These are phyloP conservation scores for Leucosporidium yakuticum DNA, from an alignment of 768 basidiomycete species.

Conservation along the genomic window DNA sequence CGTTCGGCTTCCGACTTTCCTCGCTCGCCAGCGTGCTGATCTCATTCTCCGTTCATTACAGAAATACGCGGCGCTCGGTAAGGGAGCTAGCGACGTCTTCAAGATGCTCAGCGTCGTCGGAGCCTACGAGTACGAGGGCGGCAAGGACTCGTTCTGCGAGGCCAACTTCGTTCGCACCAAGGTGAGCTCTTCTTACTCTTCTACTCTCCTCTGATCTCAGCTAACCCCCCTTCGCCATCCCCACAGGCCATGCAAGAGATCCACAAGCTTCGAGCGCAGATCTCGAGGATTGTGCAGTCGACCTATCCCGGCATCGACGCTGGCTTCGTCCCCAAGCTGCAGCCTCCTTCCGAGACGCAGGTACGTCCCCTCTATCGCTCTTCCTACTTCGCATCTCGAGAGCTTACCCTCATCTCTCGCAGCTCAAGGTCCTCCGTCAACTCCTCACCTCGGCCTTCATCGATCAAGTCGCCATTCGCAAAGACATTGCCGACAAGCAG, in stretches of 20 bases:
- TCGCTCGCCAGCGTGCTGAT: neutral
- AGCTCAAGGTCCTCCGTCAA: constrained; percentile 88
- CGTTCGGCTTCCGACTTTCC: neutral
- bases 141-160: constrained; percentile 69
- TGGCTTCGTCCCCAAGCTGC: constrained; percentile 59
- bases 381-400: constrained; percentile 8
- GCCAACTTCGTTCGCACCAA: constrained; percentile 87
- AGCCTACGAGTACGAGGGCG: constrained; percentile 87
- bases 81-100: constrained; percentile 75
- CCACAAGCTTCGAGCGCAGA: constrained; percentile 85
- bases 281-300: constrained; percentile 72
- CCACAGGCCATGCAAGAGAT: constrained; percentile 95
- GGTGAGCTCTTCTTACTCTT: constrained; percentile 47
- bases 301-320: constrained; percentile 64
- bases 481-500: constrained; percentile 65
- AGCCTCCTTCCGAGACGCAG: constrained; percentile 72
- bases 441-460: constrained; percentile 83
- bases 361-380: constrained; percentile 45
- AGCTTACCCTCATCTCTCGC: constrained; percentile 8
- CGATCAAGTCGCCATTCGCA: constrained; percentile 88
- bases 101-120: constrained; percentile 87
- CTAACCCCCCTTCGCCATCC: neutral
- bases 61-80: constrained; percentile 74
- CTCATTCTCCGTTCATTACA: constrained; percentile 40
- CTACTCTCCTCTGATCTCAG: constrained; percentile 9